Percentiles rank a stretch among this genome's conserved stretches.
Evolutionary conservation across 805 yeast species (phyloP).

Genomic region (Hanseniaspora clermontiae): DNA sequence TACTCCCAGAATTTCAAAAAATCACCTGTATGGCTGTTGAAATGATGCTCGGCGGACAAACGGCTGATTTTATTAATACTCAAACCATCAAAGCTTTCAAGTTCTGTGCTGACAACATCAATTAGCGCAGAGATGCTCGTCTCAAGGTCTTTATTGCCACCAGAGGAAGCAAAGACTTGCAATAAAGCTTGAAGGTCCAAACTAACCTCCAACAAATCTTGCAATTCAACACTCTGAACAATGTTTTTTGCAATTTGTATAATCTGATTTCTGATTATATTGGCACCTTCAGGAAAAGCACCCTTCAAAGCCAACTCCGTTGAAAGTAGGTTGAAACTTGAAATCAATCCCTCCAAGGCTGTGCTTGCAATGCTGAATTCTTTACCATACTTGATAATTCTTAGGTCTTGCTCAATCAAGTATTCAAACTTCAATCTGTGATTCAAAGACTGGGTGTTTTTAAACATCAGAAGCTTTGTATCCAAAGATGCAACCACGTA

Average conservation of each 20-base stretch:
- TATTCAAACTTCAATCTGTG: constrained; percentile 30
- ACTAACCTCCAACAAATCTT: not conserved
- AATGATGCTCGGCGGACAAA: not conserved
- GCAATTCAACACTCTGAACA: not conserved
- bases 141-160: not conserved
- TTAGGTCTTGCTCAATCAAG: constrained; percentile 63
- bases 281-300: constrained; percentile 24
- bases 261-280: constrained; percentile 50
- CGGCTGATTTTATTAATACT: not conserved
- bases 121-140: too few relatives aligned
- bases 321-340: constrained; percentile 57
- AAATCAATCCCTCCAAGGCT: constrained; percentile 84
- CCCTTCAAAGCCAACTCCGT: constrained; percentile 30
- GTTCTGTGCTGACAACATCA: not conserved
- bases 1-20: not conserved
- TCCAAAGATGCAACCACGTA: constrained; percentile 56
- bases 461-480: constrained; percentile 66
- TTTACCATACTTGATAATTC: constrained; percentile 52
- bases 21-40: not conserved
- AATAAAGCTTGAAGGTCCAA: not conserved
- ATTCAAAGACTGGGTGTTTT: constrained; percentile 20
- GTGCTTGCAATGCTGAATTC: constrained; percentile 90
- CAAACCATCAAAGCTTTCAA: not conserved
- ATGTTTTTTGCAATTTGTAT: not conserved
- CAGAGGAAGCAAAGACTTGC: not conserved